A percentile compares a stretch with the other conserved stretches of the same genome.
Conservation (phyloP, 331 rosid species). For the Malus hybrid region DNA sequence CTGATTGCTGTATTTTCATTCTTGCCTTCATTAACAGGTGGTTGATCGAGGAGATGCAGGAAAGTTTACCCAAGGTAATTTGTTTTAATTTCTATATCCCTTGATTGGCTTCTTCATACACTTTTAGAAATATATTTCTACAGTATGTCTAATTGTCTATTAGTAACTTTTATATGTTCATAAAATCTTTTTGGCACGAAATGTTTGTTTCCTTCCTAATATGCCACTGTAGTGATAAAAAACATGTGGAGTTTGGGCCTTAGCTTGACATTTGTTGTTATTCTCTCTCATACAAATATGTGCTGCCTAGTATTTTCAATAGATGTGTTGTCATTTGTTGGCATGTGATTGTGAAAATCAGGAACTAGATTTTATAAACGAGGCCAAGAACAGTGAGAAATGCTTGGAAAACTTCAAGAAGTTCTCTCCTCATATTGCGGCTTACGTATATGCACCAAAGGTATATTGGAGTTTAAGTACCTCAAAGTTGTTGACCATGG, state of each 20-base stretch:
- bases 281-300: not conserved
- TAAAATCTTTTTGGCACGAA: not conserved
- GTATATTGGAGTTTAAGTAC: slow-evolving; percentile 82
- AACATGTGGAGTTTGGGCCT: not conserved
- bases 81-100: slow-evolving; percentile 1
- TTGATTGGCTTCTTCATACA: not conserved
- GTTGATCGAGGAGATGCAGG: slow-evolving; percentile 87
- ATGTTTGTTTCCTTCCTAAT: not conserved
- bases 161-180: not conserved
- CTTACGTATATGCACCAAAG: slow-evolving; percentile 74
- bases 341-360: slow-evolving; percentile 31
- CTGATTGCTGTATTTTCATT: slow-evolving; percentile 14
- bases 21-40: slow-evolving; percentile 51
- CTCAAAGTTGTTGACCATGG: slow-evolving; percentile 90
- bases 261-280: not conserved
- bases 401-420: slow-evolving; percentile 80
- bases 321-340: slow-evolving; percentile 11
- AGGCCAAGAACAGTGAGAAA: slow-evolving; percentile 88
- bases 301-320: not conserved
- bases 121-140: not conserved
- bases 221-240: not conserved
- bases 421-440: slow-evolving; percentile 86
- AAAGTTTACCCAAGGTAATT: slow-evolving; percentile 85
- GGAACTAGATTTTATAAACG: slow-evolving; percentile 83
- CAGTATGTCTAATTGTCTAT: no score